phyloP scores from a whole-genome alignment of 257 asterid species.

The Capsicum rhomboideum region DNA sequence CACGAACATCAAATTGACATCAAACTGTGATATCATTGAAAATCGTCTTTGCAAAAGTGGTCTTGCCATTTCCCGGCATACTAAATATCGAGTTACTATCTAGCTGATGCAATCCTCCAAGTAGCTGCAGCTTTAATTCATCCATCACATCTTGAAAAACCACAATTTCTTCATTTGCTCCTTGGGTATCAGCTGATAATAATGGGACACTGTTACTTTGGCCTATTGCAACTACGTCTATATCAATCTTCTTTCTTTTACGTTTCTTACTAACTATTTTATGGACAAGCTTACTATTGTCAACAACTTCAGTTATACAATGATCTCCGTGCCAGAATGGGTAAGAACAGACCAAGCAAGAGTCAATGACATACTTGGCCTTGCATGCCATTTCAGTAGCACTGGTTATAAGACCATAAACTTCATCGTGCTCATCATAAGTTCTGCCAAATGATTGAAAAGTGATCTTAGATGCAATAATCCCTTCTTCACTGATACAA shows the following conservation, averaged over 20 bases:
- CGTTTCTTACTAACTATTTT: background rate
- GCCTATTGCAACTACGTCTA: background rate
- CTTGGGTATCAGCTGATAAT: background rate
- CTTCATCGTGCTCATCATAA: background rate
- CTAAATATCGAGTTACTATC: background rate
- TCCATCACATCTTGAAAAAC: background rate
- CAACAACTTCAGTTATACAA: background rate
- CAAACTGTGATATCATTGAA: no score
- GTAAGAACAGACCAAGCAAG: background rate
- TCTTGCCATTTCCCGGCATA: background rate
- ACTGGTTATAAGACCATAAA: background rate
- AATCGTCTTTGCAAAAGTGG: background rate
- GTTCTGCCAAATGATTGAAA: background rate
- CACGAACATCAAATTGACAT: no score
- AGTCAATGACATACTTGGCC: background rate
- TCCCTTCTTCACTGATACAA: background rate
- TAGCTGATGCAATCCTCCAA: background rate
- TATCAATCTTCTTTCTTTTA: background rate
- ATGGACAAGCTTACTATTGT: background rate
- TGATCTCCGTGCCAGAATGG: background rate
- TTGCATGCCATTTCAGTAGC: background rate
- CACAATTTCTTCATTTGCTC: background rate
- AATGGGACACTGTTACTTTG: background rate
- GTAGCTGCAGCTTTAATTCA: background rate
- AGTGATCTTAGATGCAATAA: background rate